These are phyloP conservation scores for Plectosphaerella sp. DNA, from an alignment of 2,329 filamentous ascomycete genomes.

Conservation along the genomic window DNA sequence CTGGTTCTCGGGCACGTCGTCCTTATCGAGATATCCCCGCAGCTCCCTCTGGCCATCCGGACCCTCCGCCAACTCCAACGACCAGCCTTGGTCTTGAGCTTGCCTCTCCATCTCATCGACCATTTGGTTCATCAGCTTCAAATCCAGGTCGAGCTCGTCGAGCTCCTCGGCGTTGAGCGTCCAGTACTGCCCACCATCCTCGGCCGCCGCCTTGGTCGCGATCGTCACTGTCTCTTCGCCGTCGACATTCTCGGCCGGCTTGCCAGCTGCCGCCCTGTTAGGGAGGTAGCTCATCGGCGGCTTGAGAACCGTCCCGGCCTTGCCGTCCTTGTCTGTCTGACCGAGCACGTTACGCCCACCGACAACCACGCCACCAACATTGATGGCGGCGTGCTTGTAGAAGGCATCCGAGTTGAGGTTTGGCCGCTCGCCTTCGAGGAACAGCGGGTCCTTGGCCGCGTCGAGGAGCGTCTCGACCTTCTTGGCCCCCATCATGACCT, in stretches of 20 bases:
- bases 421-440: constrained; percentile 1
- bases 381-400: constrained; percentile 23
- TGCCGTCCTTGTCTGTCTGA: constrained; percentile 39
- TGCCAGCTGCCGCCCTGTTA: constrained; percentile 7
- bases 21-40: constrained; percentile 63
- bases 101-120: constrained; percentile 63
- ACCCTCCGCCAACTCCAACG: constrained; percentile 72
- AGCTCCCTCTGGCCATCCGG: constrained; percentile 60
- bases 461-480: not conserved
- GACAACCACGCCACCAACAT: constrained; percentile 49
- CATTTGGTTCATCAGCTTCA: constrained; percentile 64
- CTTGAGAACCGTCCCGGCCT: constrained; percentile 38
- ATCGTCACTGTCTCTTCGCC: constrained; percentile 32
- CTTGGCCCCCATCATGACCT: constrained; percentile 23
- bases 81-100: constrained; percentile 72
- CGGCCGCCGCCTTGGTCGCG: constrained; percentile 38
- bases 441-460: not conserved
- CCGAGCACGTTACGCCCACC: constrained; percentile 47
- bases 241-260: constrained; percentile 14
- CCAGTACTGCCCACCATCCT: constrained; percentile 58
- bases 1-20: constrained; percentile 22
- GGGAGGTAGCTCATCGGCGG: constrained; percentile 37
- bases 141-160: constrained; percentile 61
- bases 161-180: constrained; percentile 63
- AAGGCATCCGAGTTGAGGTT: constrained; percentile 1